Evolutionary conservation across 805 yeast species (phyloP), one percentile per base, ranked within the genome.

Genomic region (Starmerella powellii): DNA sequence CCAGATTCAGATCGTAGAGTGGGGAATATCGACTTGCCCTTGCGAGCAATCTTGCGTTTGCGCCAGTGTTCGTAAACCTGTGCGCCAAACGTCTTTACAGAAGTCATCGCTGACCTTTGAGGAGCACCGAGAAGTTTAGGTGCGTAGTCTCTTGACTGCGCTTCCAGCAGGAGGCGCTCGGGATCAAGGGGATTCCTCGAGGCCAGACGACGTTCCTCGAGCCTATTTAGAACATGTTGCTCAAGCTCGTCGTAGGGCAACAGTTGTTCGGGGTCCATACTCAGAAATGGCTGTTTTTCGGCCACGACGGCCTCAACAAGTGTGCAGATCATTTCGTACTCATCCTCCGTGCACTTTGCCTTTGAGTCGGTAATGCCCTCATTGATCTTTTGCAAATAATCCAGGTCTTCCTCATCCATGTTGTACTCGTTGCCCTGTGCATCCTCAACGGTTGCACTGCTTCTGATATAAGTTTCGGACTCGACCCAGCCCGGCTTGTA

Each of bases 391-490:
- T 66, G 70, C 38, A 85, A 62, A 55, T 80, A 88, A 44, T 61
- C 73, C 27, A 77, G 93, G 62, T 91, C 98, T 6, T 54, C 70
- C 60, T 88, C 97, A 62, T 91, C 97, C 81, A 91, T 75, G 61
- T 78, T 78, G 62, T 87, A 91, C 16, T 76, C 76, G 35, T 80
- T 76, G 1, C 96, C 95, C 16, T 76, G 70, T 18, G 94, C 82
- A 58, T 91, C 97, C 56, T 91, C 97, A n/a, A 88, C 91, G 0
- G 95, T 88, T 4, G 95, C 93, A 32, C 94, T 81, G 53, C 83
- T 83, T 53, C 85, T 80, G 43, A 91, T 82, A 58, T 86, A 88
- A 10, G 81, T 68, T 17, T 75, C 74, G 0, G 97, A 95, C 47
- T 76, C 78, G 3, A 59, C 59, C 61, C 82, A 88, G 19, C 66